Conservation (phyloP, 768 basidiomycete genomes). For the Hemileccinum impolitum region DNA sequence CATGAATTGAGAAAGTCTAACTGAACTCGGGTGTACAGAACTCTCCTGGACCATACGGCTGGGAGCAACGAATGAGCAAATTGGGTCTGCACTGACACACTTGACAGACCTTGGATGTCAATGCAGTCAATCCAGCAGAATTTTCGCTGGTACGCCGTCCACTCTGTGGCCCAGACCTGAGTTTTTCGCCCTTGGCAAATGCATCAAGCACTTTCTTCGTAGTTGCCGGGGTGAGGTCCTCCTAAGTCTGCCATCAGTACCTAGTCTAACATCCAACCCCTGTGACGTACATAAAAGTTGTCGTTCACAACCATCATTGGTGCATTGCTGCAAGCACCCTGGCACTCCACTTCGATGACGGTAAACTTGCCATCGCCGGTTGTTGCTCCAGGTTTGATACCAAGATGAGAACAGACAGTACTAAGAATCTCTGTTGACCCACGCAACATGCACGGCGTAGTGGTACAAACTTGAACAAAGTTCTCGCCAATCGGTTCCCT, state of each 20-base stretch:
- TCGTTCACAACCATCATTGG: conserved; percentile 96
- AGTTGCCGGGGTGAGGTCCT: conserved; percentile 76
- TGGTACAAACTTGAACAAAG: conserved; percentile 98
- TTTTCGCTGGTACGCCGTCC: conserved; percentile 88
- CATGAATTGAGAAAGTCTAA: conserved; percentile 36
- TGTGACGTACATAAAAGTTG: conserved; percentile 82
- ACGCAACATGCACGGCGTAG: conserved; percentile 95
- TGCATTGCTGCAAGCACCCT: conserved; percentile 97
- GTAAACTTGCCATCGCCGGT: conserved; percentile 97
- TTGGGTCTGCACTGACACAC: neutral
- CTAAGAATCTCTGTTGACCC: conserved; percentile 90
- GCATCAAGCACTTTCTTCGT: conserved; percentile 79
- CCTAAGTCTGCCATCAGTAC: conserved; percentile 41
- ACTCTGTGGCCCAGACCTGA: conserved; percentile 92
- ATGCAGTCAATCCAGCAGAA: conserved; percentile 82
- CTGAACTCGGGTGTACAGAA: conserved; percentile 83
- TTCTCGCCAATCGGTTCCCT: conserved; percentile 93
- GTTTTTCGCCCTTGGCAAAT: conserved; percentile 78
- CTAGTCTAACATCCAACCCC: neutral
- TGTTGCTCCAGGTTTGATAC: conserved; percentile 86
- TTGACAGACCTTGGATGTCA: conserved; percentile 62
- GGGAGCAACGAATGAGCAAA: conserved; percentile 12
- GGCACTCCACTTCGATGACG: conserved; percentile 96
- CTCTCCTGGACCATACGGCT: conserved; percentile 96
- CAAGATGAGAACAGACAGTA: conserved; percentile 78